These are phyloP conservation scores for Fusarium continuum DNA, from an alignment of 2,329 filamentous ascomycete genomes.

Conservation along the genomic window DNA sequence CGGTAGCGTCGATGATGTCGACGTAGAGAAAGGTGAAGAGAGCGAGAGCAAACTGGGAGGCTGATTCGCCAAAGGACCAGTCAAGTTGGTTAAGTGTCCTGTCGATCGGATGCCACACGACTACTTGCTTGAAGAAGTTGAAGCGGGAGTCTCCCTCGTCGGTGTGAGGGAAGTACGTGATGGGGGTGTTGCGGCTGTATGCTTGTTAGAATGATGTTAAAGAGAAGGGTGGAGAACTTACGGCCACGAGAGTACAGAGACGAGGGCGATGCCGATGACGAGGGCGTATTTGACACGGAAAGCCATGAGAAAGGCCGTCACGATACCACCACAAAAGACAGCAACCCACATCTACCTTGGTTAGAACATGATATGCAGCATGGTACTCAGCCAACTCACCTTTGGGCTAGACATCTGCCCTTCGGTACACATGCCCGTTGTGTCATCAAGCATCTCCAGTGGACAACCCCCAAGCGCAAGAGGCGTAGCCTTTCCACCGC, in stretches of 20 bases:
- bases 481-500: constrained; percentile 70
- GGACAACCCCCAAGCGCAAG: constrained; percentile 81
- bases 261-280: constrained; percentile 75
- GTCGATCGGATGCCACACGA: constrained; percentile 75
- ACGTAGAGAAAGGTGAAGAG: constrained; percentile 83
- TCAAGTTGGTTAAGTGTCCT: constrained; percentile 70
- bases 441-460: constrained; percentile 58
- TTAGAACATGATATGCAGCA: background rate
- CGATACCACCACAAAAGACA: constrained; percentile 79
- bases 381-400: constrained; percentile 49
- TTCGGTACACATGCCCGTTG: constrained; percentile 60
- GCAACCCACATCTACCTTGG: constrained; percentile 78
- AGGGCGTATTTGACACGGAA: constrained; percentile 80
- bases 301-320: constrained; percentile 83
- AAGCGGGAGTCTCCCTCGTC: constrained; percentile 70
- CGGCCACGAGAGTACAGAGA: constrained; percentile 80
- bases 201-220: background rate
- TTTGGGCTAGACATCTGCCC: constrained; percentile 82
- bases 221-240: constrained; percentile 39
- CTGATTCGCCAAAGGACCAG: constrained; percentile 67
- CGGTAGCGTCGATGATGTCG: constrained; percentile 81
- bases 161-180: constrained; percentile 78
- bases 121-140: constrained; percentile 77
- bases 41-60: constrained; percentile 72
- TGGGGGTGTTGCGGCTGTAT: constrained; percentile 68